Evolutionary conservation across 768 basidiomycete genomes (phyloP).

Genomic region (Postia placenta): DNA sequence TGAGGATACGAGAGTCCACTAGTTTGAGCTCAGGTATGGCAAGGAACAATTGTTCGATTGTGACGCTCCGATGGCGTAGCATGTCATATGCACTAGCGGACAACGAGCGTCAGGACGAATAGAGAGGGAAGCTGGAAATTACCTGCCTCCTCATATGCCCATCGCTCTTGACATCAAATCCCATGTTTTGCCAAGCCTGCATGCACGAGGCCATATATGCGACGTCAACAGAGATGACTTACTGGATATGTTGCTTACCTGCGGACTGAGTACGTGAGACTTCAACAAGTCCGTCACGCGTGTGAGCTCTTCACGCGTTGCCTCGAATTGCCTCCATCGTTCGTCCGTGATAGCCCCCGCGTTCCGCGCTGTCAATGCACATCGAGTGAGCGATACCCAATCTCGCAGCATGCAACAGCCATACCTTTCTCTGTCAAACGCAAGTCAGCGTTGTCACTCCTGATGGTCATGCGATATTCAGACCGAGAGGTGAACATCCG

Average conservation of each 20-base stretch:
- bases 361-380: slow-evolving; percentile 25
- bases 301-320: slow-evolving; percentile 28
- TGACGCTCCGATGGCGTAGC: slow-evolving; percentile 53
- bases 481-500: slow-evolving; percentile 92
- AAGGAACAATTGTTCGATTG: slow-evolving; percentile 32
- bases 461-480: slow-evolving; percentile 83
- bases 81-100: slow-evolving; percentile 65
- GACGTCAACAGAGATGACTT: not conserved
- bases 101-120: not conserved
- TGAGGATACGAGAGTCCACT: slow-evolving; percentile 45
- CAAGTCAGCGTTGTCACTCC: slow-evolving; percentile 86
- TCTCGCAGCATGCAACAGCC: not conserved
- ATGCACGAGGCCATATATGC: not conserved
- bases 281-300: slow-evolving; percentile 30
- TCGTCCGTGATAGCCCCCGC: slow-evolving; percentile 36
- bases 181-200: slow-evolving; percentile 38
- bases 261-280: slow-evolving; percentile 32
- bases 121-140: not conserved
- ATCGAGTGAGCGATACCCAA: not conserved
- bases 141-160: slow-evolving; percentile 39
- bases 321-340: slow-evolving; percentile 37
- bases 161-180: slow-evolving; percentile 35
- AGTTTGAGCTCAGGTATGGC: slow-evolving; percentile 44
- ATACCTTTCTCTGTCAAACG: slow-evolving; percentile 73
- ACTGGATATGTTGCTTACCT: slow-evolving; percentile 21